Conservation (phyloP, 1,284 basidiomycete species). For the Apiotrichum gamsii region DNA sequence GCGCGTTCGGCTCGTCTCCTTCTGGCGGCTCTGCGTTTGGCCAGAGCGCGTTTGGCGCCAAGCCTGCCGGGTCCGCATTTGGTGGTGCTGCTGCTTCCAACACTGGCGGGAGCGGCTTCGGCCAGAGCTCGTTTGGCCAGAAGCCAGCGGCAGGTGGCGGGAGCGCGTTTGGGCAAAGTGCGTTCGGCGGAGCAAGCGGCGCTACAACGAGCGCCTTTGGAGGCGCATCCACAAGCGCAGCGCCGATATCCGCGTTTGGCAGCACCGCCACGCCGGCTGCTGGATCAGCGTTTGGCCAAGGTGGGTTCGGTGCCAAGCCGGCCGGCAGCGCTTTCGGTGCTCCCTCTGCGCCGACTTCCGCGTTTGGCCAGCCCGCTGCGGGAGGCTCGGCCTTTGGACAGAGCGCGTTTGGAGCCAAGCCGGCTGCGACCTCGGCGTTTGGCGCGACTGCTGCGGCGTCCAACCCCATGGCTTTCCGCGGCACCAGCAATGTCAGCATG, state of each 20-base stretch:
- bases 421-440: constrained; percentile 17
- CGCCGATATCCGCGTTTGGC: constrained; percentile 4
- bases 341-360: not conserved
- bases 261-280: constrained; percentile 11
- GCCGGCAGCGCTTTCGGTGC: not conserved
- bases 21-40: constrained; percentile 1
- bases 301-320: constrained; percentile 2
- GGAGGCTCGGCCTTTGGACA: constrained; percentile 2
- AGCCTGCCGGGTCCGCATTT: not conserved
- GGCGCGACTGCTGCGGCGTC: not conserved
- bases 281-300: constrained; percentile 7
- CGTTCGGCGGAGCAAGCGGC: constrained; percentile 15
- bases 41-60: constrained; percentile 9
- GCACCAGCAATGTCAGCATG: too few species aligned
- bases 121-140: constrained; percentile 8
- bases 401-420: constrained; percentile 11
- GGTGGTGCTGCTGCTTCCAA: not conserved
- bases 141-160: constrained; percentile 1
- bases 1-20: not conserved
- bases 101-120: constrained; percentile 3
- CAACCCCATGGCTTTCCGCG: too few species aligned
- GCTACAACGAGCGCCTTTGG: constrained; percentile 15
- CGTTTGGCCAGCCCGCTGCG: constrained; percentile 8
- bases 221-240: not conserved
- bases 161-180: constrained; percentile 36